Evolutionary conservation across 805 yeast genomes (phyloP).

Genomic region (Wickerhamiella azymoides): DNA sequence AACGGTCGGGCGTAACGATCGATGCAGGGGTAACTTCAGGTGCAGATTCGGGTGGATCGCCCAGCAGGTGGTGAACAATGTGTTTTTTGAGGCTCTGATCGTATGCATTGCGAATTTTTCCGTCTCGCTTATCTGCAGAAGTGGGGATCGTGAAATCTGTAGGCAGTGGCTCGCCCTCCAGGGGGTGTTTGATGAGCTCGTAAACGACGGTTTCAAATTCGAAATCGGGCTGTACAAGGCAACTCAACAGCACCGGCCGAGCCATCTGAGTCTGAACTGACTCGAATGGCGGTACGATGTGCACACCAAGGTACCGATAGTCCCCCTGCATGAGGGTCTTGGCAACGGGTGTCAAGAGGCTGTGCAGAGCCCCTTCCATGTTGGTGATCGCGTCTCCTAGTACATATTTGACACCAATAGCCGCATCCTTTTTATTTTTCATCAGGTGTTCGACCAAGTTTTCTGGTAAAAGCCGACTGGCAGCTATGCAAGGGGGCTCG

Average conservation of each 20-base stretch:
- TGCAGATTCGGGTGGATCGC: background rate
- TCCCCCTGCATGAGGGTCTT: conserved; percentile 13
- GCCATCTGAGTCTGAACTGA: conserved; percentile 4
- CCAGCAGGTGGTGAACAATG: conserved; percentile 9
- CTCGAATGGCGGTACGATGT: conserved; percentile 6
- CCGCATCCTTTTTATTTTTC: conserved; percentile 9
- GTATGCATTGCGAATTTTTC: background rate
- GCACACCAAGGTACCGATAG: conserved; percentile 8
- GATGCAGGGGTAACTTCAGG: background rate
- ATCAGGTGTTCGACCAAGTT: conserved; percentile 11
- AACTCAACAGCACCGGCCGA: conserved; percentile 13
- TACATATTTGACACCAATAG: conserved; percentile 10
- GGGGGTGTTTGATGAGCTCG: conserved; percentile 8
- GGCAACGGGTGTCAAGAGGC: conserved; percentile 15
- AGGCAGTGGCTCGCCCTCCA: conserved; percentile 8
- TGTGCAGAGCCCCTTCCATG: conserved; percentile 14
- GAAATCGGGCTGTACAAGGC: conserved; percentile 18
- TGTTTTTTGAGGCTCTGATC: conserved; percentile 11
- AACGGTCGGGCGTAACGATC: no score
- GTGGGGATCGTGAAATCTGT: conserved; percentile 6
- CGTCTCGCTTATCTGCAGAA: conserved; percentile 1
- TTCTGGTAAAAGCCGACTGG: conserved; percentile 7
- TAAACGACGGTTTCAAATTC: conserved; percentile 14
- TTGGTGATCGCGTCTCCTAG: conserved; percentile 14
- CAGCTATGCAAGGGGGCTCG: conserved; percentile 11